Conservation (phyloP, 179 eudicot genomes). For the Silene coronaria region DNA sequence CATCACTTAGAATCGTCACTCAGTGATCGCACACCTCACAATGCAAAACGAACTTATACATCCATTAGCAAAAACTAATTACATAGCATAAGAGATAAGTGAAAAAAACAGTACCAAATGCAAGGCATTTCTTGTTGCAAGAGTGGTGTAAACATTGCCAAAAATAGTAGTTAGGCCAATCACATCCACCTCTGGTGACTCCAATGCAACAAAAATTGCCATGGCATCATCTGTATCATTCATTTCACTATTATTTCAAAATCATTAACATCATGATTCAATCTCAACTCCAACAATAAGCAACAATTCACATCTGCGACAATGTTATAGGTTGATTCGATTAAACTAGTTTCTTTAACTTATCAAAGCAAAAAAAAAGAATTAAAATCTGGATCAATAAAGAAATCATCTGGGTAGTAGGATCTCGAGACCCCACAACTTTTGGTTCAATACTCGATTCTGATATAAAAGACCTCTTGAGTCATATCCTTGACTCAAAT, state of each 20-base stretch:
- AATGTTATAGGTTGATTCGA: no score
- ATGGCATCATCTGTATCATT: conserved; percentile 78
- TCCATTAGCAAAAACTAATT: neutral
- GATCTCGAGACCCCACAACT: neutral
- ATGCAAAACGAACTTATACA: no score
- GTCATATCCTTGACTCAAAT: neutral
- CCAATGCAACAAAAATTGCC: conserved; percentile 88
- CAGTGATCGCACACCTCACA: no score
- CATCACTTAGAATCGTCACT: no score
- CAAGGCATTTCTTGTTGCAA: conserved; percentile 89
- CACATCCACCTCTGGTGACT: conserved; percentile 83
- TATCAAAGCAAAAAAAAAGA: no score
- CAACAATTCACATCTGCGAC: neutral
- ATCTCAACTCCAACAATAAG: neutral
- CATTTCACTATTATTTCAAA: neutral
- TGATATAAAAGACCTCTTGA: neutral
- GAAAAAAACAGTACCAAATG: conserved; percentile 61
- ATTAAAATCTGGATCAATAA: neutral
- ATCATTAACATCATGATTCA: neutral
- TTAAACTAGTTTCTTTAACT: no score
- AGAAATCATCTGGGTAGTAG: neutral
- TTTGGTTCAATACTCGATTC: neutral
- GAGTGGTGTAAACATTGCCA: conserved; percentile 88
- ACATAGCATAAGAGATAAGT: neutral
- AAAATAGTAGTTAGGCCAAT: conserved; percentile 87